These are phyloP conservation scores for Pelargonium australe DNA, from an alignment of 441 rosid species.

Conservation along the genomic window DNA sequence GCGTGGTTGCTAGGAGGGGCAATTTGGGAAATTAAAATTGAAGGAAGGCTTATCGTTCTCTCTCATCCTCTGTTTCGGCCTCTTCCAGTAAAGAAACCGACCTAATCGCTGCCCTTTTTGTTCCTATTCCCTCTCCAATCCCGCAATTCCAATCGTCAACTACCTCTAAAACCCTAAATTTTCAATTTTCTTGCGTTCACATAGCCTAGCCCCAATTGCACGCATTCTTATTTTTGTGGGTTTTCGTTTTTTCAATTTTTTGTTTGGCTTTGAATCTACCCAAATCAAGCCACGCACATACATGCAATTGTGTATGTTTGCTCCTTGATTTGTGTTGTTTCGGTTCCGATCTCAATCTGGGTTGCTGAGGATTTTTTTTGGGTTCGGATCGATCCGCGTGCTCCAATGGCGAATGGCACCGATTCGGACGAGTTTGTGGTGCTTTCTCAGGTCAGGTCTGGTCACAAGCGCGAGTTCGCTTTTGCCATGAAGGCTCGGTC, in stretches of 20 bases:
- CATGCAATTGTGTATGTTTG: slow-evolving; percentile 1
- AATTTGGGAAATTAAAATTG: slow-evolving; percentile 21
- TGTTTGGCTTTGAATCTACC: not conserved
- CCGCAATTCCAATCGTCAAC: too few relatives aligned
- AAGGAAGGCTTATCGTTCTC: slow-evolving; percentile 7
- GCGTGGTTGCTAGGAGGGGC: slow-evolving; percentile 5
- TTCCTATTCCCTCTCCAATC: too few relatives aligned
- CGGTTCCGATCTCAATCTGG: not conserved
- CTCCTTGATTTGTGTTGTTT: not conserved
- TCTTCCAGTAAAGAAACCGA: slow-evolving; percentile 22
- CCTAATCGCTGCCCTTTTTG: slow-evolving; percentile 2
- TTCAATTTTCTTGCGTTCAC: not conserved
- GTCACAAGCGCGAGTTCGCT: slow-evolving; percentile 78
- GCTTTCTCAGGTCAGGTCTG: slow-evolving; percentile 54
- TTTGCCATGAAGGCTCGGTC: slow-evolving; percentile 69
- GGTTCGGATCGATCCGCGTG: slow-evolving; percentile 10
- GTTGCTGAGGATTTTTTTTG: not conserved
- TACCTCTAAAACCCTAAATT: slow-evolving; percentile 25
- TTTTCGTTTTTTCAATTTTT: not conserved
- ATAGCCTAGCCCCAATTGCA: not conserved
- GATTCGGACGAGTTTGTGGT: slow-evolving; percentile 44
- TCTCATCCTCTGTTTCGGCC: slow-evolving; percentile 4
- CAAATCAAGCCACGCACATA: not conserved
- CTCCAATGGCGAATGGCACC: slow-evolving; percentile 66
- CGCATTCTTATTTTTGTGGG: not conserved